phyloP scores from a whole-genome alignment of 164 flowering plant genomes.

The Vitis riparia region DNA sequence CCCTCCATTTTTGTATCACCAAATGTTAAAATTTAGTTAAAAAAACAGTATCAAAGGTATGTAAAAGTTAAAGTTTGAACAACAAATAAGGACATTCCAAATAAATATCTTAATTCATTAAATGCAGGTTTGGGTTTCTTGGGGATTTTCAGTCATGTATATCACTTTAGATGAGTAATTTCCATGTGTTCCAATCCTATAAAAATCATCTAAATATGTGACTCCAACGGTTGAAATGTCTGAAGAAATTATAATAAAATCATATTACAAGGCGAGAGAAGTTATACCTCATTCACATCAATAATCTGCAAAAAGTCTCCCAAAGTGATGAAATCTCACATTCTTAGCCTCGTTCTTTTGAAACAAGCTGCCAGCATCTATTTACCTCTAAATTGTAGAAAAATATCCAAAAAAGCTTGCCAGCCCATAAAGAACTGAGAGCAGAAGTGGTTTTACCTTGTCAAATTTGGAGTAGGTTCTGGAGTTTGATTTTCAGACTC shows the following conservation, averaged over 20 bases:
- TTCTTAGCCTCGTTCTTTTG: conserved; percentile 91
- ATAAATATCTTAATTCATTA: too few species aligned
- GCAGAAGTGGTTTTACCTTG: conserved; percentile 42
- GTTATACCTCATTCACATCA: conserved; percentile 60
- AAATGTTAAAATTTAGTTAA: conserved; percentile 11
- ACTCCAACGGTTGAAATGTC: too few species aligned
- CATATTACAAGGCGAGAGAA: too few species aligned
- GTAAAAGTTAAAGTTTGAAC: too few species aligned
- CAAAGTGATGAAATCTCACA: conserved; percentile 76
- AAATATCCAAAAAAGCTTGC: background rate
- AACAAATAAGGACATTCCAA: background rate
- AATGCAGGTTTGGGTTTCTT: too few species aligned
- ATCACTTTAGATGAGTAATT: too few species aligned
- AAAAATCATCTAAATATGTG: too few species aligned
- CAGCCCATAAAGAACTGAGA: background rate
- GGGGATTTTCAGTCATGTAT: too few species aligned
- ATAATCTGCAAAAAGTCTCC: conserved; percentile 81
- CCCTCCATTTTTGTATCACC: conserved; percentile 65
- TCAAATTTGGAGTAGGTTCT: conserved; percentile 61
- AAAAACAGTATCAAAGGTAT: too few species aligned
- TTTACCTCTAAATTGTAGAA: conserved; percentile 41
- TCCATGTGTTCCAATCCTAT: too few species aligned
- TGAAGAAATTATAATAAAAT: background rate
- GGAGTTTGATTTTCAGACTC: conserved; percentile 84
- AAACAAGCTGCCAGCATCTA: conserved; percentile 89